Evolutionary conservation across 257 asterid genomes (phyloP), one percentile per base, ranked within the genome.

Genomic region (Orobanche coerulescens): DNA sequence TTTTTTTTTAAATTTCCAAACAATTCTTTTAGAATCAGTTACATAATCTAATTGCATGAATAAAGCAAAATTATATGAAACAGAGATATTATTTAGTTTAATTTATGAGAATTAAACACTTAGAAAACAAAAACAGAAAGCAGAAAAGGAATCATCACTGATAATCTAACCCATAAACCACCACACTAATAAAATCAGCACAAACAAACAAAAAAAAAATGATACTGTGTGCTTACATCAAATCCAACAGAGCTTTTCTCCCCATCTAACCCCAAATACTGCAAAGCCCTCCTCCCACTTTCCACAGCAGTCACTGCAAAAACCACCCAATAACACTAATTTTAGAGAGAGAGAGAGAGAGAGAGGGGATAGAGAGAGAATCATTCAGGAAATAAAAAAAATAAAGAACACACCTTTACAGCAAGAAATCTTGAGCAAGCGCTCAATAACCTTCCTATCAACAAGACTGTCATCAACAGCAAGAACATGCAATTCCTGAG

Each of bases 231-330:
- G 42, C 87, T 80, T 65, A 90, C 97, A 77, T 87, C 86, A 51
- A 81, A 72, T 50, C 68, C 84, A 71, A 74, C 81, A 40, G 88
- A 69, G 70, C 66, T 71, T 65, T 63, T 77, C 36, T 87, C 96
- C 51, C 84, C 97, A 67, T 87, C 97, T 43, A 90, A 76, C 1
- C 96, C 97, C 80, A 90, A 51, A 80, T 71, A 85, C 79, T 85
- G 97, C 72, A 90, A 70, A 73, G 97, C 97, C 70, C 80, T 87
- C 13, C 71, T 80, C 56, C 95, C 96, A 75, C 97, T 90, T 55
- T 90, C 97, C 62, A 90, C 96, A 3, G 94, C 85, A 26, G 96
- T 90, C 51, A 87, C 97, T 90, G 84, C 76, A 61, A 46, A 23
- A 49, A 10, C 24, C 14, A 49, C 31, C 8, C 6, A 19, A 19